Evolutionary conservation across 1,284 basidiomycete genomes (phyloP).

Genomic region (Puccinia coronata): DNA sequence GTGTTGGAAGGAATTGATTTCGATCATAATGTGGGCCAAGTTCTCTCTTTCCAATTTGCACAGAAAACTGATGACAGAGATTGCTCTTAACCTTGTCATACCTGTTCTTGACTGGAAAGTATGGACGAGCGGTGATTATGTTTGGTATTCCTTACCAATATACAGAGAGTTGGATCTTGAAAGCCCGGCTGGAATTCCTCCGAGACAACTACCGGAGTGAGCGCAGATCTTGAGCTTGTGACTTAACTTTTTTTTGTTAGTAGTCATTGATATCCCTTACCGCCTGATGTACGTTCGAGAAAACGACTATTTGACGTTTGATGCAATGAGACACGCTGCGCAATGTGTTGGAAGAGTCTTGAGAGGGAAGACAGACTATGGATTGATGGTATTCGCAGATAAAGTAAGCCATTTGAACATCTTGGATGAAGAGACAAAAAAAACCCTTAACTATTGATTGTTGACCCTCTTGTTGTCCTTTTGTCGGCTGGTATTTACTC

Average conservation of each 20-base stretch:
- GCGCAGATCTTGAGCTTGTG: background rate
- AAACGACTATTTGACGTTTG: constrained; percentile 97
- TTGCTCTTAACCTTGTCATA: background rate
- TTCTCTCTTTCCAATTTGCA: background rate
- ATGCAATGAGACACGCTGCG: constrained; percentile 98
- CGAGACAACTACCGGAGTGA: constrained; percentile 88
- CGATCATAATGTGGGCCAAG: constrained; percentile 68
- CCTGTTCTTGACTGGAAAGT: constrained; percentile 65
- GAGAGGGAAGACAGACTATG: constrained; percentile 94
- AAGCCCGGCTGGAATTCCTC: constrained; percentile 93
- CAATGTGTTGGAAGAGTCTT: constrained; percentile 98
- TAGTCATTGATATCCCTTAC: background rate
- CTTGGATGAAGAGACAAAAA: too few species aligned
- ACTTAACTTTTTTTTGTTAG: background rate
- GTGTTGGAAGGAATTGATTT: constrained; percentile 99
- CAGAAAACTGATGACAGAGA: background rate
- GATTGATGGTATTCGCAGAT: constrained; percentile 98
- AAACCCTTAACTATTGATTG: too few species aligned
- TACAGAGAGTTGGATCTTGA: constrained; percentile 95
- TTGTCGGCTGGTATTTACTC: constrained; percentile 46
- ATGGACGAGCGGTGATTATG: constrained; percentile 99
- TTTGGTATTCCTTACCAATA: constrained; percentile 81
- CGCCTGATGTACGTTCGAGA: constrained; percentile 67
- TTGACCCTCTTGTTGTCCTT: background rate
- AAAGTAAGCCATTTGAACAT: too few species aligned